These are phyloP conservation scores for Trichothecium roseum DNA, from an alignment of 2,329 filamentous ascomycete genomes.

Conservation along the genomic window DNA sequence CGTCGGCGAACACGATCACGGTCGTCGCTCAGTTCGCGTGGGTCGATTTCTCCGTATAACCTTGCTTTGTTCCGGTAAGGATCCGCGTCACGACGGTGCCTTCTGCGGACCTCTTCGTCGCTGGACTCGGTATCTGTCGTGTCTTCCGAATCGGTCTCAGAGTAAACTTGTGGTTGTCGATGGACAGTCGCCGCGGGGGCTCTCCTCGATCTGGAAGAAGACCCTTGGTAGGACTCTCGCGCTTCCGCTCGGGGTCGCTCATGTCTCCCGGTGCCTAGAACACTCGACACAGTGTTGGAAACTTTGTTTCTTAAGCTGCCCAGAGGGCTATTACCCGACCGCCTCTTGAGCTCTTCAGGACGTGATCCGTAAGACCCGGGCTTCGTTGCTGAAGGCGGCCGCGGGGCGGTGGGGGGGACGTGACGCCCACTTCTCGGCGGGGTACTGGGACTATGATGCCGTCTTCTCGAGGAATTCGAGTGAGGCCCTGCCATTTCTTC, in stretches of 20 bases:
- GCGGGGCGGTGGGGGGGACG: constrained; percentile 16
- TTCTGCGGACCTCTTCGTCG: constrained; percentile 18
- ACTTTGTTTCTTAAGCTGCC: constrained; percentile 30
- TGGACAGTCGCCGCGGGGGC: constrained; percentile 5
- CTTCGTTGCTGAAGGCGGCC: constrained; percentile 15
- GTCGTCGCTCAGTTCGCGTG: constrained; percentile 19
- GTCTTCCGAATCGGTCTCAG: constrained; percentile 26
- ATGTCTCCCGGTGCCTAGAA: constrained; percentile 15
- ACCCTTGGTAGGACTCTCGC: constrained; percentile 19
- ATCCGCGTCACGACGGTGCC: constrained; percentile 13
- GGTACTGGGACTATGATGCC: constrained; percentile 15
- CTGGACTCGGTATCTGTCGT: constrained; percentile 22
- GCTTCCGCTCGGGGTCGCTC: constrained; percentile 27
- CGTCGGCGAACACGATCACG: constrained; percentile 18
- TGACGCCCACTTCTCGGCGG: constrained; percentile 22
- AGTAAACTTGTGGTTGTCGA: constrained; percentile 25
- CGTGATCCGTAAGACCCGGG: constrained; percentile 18
- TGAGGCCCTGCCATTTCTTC: constrained; percentile 20
- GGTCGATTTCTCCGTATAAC: constrained; percentile 16
- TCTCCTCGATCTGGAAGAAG: constrained; percentile 21
- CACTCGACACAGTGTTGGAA: constrained; percentile 31
- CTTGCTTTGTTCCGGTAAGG: constrained; percentile 21
- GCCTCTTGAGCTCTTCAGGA: constrained; percentile 22
- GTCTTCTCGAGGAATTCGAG: constrained; percentile 12
- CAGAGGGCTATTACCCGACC: constrained; percentile 25